phyloP scores from a whole-genome alignment of 1,284 basidiomycete genomes.

The Phylloboletellus chloephorus region DNA sequence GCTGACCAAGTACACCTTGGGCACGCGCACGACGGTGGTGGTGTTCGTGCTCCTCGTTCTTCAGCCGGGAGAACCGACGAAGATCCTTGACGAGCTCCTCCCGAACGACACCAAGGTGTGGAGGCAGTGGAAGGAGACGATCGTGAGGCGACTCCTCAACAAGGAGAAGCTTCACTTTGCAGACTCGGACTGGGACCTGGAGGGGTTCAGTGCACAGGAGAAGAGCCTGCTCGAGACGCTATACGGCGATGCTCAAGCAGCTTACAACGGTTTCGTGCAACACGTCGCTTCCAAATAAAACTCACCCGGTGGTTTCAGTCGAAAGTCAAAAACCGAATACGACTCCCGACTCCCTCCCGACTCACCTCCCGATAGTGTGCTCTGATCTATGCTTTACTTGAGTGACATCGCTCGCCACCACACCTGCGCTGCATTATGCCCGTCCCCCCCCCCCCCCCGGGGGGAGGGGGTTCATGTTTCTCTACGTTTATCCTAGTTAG shows the following conservation, averaged over 20 bases:
- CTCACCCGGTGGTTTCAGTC: no score
- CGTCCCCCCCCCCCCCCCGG: no score
- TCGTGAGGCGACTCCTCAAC: slow-evolving; percentile 15
- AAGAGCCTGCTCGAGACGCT: slow-evolving; percentile 20
- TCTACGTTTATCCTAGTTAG: no score
- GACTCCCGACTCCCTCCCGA: no score
- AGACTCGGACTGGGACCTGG: slow-evolving; percentile 23
- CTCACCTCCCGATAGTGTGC: no score
- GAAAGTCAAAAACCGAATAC: no score
- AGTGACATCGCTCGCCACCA: no score
- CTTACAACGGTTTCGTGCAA: slow-evolving; percentile 17
- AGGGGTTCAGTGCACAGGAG: slow-evolving; percentile 15
- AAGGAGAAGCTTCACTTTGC: slow-evolving; percentile 24
- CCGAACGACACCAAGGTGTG: slow-evolving; percentile 32
- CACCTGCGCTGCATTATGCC: no score
- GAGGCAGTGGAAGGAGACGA: slow-evolving; percentile 24
- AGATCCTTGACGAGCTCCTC: slow-evolving; percentile 25
- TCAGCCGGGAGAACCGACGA: slow-evolving; percentile 19
- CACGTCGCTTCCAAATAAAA: slow-evolving; percentile 12
- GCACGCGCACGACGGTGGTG: slow-evolving; percentile 28
- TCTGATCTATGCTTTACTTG: no score
- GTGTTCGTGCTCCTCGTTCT: slow-evolving; percentile 30
- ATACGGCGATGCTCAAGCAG: slow-evolving; percentile 21
- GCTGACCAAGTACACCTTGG: slow-evolving; percentile 27
- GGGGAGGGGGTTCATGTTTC: no score